phyloP scores from a whole-genome alignment of 805 yeast species.

The Myxozyma melibiosi region DNA sequence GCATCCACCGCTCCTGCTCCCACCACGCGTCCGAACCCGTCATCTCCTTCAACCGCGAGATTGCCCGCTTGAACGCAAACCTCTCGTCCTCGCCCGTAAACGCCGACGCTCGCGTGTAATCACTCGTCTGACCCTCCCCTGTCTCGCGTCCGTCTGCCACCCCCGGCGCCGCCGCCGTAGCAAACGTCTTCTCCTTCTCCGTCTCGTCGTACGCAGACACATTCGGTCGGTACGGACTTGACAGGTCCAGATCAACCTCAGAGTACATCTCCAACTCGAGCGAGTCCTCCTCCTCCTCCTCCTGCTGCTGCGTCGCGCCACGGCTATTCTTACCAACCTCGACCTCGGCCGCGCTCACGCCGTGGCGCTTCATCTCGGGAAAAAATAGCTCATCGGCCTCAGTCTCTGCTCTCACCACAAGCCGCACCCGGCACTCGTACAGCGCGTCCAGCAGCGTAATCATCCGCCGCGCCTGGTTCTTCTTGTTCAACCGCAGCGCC shows the following conservation, averaged over 20 bases:
- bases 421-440: conserved; percentile 66
- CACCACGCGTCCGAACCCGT: conserved; percentile 58
- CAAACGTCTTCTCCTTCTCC: conserved; percentile 3
- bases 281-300: conserved; percentile 39
- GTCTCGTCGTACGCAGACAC: conserved; percentile 62
- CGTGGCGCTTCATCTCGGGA: conserved; percentile 49
- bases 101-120: conserved; percentile 54
- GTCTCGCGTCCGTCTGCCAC: conserved; percentile 22
- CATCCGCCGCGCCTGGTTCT: conserved; percentile 65
- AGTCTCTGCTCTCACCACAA: conserved; percentile 55
- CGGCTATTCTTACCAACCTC: conserved; percentile 26
- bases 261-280: conserved; percentile 71
- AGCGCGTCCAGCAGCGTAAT: conserved; percentile 69
- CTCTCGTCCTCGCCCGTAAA: conserved; percentile 79
- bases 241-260: conserved; percentile 59
- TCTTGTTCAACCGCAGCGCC: conserved; percentile 55
- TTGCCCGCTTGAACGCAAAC: conserved; percentile 73
- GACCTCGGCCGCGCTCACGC: conserved; percentile 37
- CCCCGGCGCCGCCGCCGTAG: conserved; percentile 10
- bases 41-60: conserved; percentile 65
- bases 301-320: neutral
- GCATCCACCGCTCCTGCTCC: conserved; percentile 54
- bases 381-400: conserved; percentile 60
- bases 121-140: conserved; percentile 38
- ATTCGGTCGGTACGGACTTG: conserved; percentile 70